Percentiles rank a stretch among this genome's conserved stretches.
These are phyloP conservation scores for Neopestalotiopsis sp. DNA, from an alignment of 2,329 filamentous ascomycete genomes.

Conservation along the genomic window DNA sequence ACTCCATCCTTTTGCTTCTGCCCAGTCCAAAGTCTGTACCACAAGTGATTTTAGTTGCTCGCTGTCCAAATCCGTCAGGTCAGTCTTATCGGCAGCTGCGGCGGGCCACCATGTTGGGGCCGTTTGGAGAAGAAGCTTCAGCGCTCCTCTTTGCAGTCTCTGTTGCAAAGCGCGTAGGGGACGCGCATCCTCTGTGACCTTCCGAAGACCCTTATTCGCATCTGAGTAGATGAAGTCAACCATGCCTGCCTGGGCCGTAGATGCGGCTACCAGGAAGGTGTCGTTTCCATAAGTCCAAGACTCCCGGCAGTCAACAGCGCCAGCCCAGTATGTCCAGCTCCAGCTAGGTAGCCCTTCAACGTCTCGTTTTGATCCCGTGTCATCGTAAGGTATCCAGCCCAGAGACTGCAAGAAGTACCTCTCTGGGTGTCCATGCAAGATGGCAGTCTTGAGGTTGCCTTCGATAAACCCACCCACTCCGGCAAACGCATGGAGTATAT, in stretches of 20 bases:
- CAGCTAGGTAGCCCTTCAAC: conserved; percentile 5
- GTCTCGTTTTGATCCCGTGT: not conserved
- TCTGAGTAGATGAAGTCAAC: not conserved
- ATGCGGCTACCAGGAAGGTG: not conserved
- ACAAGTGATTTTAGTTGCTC: not conserved
- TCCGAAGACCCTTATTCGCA: not conserved
- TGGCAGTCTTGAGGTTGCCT: too few relatives aligned
- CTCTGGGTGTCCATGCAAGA: not conserved
- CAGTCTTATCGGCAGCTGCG: not conserved
- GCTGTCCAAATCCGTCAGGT: not conserved
- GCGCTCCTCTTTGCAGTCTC: not conserved
- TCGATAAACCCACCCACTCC: not conserved
- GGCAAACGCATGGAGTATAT: not conserved
- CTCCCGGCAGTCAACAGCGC: not conserved
- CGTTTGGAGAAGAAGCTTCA: not conserved
- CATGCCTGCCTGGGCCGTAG: not conserved
- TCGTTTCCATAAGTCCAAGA: not conserved
- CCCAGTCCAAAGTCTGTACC: not conserved
- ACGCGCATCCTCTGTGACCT: not conserved
- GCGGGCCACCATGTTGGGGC: not conserved
- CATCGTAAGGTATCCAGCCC: not conserved
- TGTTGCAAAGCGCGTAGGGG: not conserved
- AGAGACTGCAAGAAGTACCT: not conserved
- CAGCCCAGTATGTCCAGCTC: conserved; percentile 6
- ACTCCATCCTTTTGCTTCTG: too few relatives aligned